These are phyloP conservation scores for Phytophthora pluvialis DNA, from an alignment of 352 stramenopile species.

Conservation along the genomic window DNA sequence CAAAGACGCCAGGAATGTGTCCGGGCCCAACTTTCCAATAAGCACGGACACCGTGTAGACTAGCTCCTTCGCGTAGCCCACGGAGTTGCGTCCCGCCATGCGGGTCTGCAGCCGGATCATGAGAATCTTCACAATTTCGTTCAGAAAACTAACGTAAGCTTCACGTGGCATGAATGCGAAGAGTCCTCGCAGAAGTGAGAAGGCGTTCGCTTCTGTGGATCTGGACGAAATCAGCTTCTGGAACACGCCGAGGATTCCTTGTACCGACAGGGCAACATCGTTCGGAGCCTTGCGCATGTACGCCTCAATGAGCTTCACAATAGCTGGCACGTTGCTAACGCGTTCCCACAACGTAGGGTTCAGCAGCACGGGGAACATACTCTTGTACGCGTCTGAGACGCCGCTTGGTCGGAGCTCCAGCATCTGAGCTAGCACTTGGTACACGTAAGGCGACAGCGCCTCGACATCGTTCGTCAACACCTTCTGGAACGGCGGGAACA, in stretches of 20 bases:
- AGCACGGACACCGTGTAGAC: constrained; percentile 90
- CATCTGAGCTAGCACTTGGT: constrained; percentile 98
- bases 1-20: constrained; percentile 78
- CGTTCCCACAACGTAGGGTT: constrained; percentile 95
- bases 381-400: constrained; percentile 93
- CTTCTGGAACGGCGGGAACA: constrained; percentile 98
- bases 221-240: constrained; percentile 97
- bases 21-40: constrained; percentile 89
- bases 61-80: constrained; percentile 86
- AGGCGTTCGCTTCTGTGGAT: constrained; percentile 93
- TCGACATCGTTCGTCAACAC: constrained; percentile 97
- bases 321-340: constrained; percentile 96
- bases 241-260: constrained; percentile 96
- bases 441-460: constrained; percentile 96
- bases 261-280: constrained; percentile 85
- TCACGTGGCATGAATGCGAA: constrained; percentile 88
- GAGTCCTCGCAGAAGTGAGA: constrained; percentile 92
- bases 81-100: constrained; percentile 90
- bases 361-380: constrained; percentile 95
- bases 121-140: constrained; percentile 94
- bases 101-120: constrained; percentile 94
- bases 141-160: constrained; percentile 80
- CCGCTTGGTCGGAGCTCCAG: constrained; percentile 93
- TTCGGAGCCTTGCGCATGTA: constrained; percentile 95
- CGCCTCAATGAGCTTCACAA: constrained; percentile 96